Evolutionary conservation across 768 basidiomycete genomes (phyloP), one percentile per base, ranked within the genome.

Genomic region (Termitomyces sp.): DNA sequence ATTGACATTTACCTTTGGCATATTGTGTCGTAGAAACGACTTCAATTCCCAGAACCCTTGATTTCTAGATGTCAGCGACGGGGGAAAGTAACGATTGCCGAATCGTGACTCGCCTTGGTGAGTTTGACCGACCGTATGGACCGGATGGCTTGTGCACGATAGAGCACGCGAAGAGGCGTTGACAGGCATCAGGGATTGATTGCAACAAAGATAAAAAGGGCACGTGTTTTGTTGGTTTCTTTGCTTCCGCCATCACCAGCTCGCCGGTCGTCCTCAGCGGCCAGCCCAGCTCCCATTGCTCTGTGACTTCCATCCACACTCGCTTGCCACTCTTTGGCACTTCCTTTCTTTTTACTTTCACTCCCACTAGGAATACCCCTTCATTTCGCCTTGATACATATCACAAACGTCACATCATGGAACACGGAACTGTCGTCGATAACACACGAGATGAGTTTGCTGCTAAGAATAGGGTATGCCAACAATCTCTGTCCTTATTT

Each of bases 1-100:
- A n/a, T 40, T 11, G 39, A 40, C 39, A 40, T 40, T 8, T 69
- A 90, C 92, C 90, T 82, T 77, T 85, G 3, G 90, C 81, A 68
- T 92, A 91, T 74, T 96, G 94, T 63, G 93, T 94, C 0, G 94
- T 95, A 24, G 79, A 84, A n/a, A 95, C 70, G 11, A 96, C 86
- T 46, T 86, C 86, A 50, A 91, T 82, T 55, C 83, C 78, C 45
- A 90, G 78, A 57, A 89, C 74, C 85, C 89, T 28, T 28, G 28
- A 28, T 28, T 28, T 28, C 28, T 9, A 11, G 7, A 18, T 52
- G 59, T 8, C 16, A 55, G 20, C 3, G 52, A 18, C 24, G 42
- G 56, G 16, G 44, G 28, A 57, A 18, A 16, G 18, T 4, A 8
- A 50, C 38, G 20, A 11, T 20, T 42, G 38, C 24, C 59, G 20